Conservation (phyloP, 2,329 filamentous ascomycete species). For the Escovopsis weberi region DNA sequence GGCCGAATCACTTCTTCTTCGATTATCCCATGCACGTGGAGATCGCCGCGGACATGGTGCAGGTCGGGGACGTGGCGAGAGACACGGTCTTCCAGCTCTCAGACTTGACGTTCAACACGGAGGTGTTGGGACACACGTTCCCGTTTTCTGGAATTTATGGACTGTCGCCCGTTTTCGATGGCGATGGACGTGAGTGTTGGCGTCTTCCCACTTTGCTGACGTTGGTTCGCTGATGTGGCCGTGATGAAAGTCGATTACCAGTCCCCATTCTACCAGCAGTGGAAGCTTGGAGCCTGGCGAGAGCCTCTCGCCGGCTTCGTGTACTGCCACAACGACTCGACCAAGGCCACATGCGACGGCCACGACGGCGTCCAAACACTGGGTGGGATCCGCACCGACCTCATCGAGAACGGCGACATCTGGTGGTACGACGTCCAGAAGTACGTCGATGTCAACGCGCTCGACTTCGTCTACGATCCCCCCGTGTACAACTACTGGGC, state of each 20-base stretch:
- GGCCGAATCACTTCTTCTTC: constrained; percentile 11
- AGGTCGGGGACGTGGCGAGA: constrained; percentile 5
- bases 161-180: constrained; percentile 7
- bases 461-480: constrained; percentile 8
- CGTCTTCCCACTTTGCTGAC: too few relatives aligned
- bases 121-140: constrained; percentile 1
- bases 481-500: constrained; percentile 10
- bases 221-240: too few relatives aligned
- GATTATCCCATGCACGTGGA: constrained; percentile 5
- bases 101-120: constrained; percentile 7
- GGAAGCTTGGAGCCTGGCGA: constrained; percentile 7
- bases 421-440: constrained; percentile 15
- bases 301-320: constrained; percentile 6
- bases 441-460: constrained; percentile 8
- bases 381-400: constrained; percentile 6
- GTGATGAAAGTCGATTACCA: constrained; percentile 3
- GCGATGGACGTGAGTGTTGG: constrained; percentile 3
- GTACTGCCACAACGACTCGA: constrained; percentile 7
- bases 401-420: constrained; percentile 13
- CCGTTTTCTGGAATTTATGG: constrained; percentile 8
- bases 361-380: constrained; percentile 9
- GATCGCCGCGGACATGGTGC: constrained; percentile 6
- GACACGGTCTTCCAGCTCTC: constrained; percentile 6
- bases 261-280: constrained; percentile 9
- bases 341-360: constrained; percentile 7